Conservation (phyloP, 2,329 filamentous ascomycete species). For the Epichloe aotearoae region DNA sequence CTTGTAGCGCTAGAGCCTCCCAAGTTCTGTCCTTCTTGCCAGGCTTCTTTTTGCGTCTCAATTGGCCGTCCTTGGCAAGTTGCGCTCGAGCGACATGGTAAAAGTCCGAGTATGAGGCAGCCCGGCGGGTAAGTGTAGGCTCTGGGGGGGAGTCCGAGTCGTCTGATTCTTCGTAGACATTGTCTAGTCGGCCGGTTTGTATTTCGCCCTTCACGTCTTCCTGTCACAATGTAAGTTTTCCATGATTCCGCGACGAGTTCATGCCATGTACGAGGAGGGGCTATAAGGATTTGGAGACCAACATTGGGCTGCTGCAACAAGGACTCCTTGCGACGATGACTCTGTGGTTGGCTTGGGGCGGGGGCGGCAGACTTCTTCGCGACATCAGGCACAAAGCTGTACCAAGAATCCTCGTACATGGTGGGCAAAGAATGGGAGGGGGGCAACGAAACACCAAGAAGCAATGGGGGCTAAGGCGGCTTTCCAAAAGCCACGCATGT, state of each 20-base stretch:
- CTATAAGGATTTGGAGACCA: conserved; percentile 16
- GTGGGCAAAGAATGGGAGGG: conserved; percentile 8
- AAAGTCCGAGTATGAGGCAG: conserved; percentile 66
- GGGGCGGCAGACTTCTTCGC: conserved; percentile 34
- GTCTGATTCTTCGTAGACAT: conserved; percentile 44
- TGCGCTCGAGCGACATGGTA: conserved; percentile 49
- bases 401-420: conserved; percentile 81
- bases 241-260: background rate
- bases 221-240: conserved; percentile 25
- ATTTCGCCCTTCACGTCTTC: conserved; percentile 35
- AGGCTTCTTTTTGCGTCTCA: conserved; percentile 24
- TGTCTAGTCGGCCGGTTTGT: conserved; percentile 42
- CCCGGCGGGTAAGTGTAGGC: conserved; percentile 50
- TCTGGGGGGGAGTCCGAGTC: conserved; percentile 45
- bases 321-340: conserved; percentile 55
- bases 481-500: conserved; percentile 14
- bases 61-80: conserved; percentile 34
- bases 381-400: conserved; percentile 58
- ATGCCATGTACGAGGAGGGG: background rate
- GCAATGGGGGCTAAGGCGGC: conserved; percentile 2
- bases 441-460: background rate
- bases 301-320: conserved; percentile 56
- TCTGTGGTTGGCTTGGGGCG: conserved; percentile 28
- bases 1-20: conserved; percentile 32
- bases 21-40: conserved; percentile 30